Evolutionary conservation across 495 filamentous ascomycete species (phyloP), one percentile per base, ranked within the genome.

Genomic region (Penicillium paxilli): DNA sequence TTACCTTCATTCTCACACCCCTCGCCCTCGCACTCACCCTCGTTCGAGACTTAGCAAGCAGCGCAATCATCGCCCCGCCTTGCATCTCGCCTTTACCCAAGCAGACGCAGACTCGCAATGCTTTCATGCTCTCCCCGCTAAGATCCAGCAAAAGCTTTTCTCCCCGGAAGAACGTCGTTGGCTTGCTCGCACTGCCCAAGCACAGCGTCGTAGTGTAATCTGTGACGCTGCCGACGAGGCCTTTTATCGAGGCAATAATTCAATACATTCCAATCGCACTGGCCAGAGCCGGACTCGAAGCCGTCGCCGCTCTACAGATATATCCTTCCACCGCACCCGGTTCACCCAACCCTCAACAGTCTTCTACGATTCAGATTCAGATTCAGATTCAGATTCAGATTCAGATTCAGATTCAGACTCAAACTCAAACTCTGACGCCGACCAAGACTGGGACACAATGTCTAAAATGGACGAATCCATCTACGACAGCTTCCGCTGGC

Each of bases 401-500:
- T n/a, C n/a, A n/a, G n/a, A n/a, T n/a, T n/a, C n/a, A n/a, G n/a
- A n/a, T n/a, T n/a, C n/a, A n/a, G n/a, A n/a, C n/a, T n/a, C n/a
- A n/a, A n/a, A n/a, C n/a, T n/a, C n/a, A n/a, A n/a, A n/a, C n/a
- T n/a, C n/a, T n/a, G n/a, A n/a, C n/a, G n/a, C n/a, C 9, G 40
- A 42, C 9, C 23, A 19, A 8, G 66, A 68, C 40, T 44, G 20
- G 42, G 57, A 56, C 47, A 60, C 63, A 6, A 67, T 58, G 30
- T 63, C 72, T 44, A 72, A 72, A n/a, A 80, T 81, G 66, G 73
- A 78, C 49, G 72, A 75, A 45, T 70, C 72, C 33, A 77, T 90
- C 46, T 82, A 83, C 52, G 87, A 90, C 48, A 86, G 78, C 51
- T 89, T 92, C 59, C 82, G 86, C 26, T 91, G 89, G 89, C 72